phyloP scores from a whole-genome alignment of 139 green algal genomes.

The Chlorella sp. region DNA sequence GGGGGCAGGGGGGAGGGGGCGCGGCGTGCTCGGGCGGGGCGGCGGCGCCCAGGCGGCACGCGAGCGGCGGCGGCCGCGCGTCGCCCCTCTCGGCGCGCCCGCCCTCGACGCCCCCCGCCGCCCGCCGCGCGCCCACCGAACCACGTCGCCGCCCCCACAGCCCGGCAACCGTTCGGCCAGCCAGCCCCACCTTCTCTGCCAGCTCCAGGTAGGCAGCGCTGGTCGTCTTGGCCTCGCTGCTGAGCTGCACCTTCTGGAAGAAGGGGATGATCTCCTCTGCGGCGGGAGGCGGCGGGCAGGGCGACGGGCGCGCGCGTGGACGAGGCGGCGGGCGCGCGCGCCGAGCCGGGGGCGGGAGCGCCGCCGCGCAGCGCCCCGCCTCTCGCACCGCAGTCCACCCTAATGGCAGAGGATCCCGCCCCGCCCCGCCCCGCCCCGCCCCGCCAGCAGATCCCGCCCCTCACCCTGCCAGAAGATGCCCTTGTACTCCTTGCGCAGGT shows the following conservation, averaged over 20 bases:
- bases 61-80: not conserved
- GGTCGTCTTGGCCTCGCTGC: constrained; percentile 54
- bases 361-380: too few species aligned
- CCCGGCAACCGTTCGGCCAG: not conserved
- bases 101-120: not conserved
- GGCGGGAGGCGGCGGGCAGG: too few species aligned
- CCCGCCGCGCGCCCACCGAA: not conserved
- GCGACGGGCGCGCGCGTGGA: too few species aligned
- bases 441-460: too few species aligned
- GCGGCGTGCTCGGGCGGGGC: too few species aligned
- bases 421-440: too few species aligned
- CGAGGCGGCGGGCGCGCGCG: too few species aligned
- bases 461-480: constrained; percentile 97
- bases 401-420: too few species aligned
- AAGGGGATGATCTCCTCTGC: constrained; percentile 93
- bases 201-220: constrained; percentile 87
- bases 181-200: constrained; percentile 74
- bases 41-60: not conserved
- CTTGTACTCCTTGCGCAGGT: constrained; percentile 98
- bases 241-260: constrained; percentile 83
- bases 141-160: not conserved
- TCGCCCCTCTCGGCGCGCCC: not conserved
- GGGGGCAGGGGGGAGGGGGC: too few species aligned
- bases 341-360: too few species aligned
- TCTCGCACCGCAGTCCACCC: too few species aligned